Evolutionary conservation across 2,329 filamentous ascomycete species (phyloP), one percentile per base, ranked within the genome.

Genomic region (Cladosporium sphaerospermum): DNA sequence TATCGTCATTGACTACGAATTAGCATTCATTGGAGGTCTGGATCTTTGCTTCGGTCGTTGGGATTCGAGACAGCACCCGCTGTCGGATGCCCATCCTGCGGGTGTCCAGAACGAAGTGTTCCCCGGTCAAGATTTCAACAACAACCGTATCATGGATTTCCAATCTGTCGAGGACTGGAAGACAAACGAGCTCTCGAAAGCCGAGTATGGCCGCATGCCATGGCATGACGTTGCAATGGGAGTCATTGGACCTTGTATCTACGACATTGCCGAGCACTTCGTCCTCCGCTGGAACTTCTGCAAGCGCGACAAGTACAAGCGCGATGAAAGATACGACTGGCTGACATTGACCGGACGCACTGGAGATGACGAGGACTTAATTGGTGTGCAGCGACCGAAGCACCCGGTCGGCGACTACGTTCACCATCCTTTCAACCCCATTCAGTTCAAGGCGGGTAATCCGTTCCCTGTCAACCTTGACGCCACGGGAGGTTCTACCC

Each of bases 171-270:
- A 88, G 31, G 86, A 96, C 65, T 97, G 92, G 92, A 89, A 93
- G 69, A 82, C 86, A 46, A 97, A 99, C 60, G 89, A 96, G 67
- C 75, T 97, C 13, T 89, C 84, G 69, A 97, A 97, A 71, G 84
- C 86, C 3, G 89, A 96, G 45, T 95, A 85, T 62, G 91, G 91
- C 7, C 85, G 93, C 31, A 97, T 99, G 93, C 92, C 92, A 0
- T 99, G 93, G 93, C 91, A 97, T 66, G 93, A 99, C 67, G 90
- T 96, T 3, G 80, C 88, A 9, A 95, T 97, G 87, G 90, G 86
- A 10, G 62, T 96, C n/a, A 81, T 93, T 54, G 92, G 93, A 0
- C 89, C 91, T 14, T 88, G 85, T 59, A 88, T 96, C 9, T 90
- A 92, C 66, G 92, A 97, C 64, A 93, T 99, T 61, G 91, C 91